Conservation (phyloP, 441 rosid species). For the Croton laevigatus region DNA sequence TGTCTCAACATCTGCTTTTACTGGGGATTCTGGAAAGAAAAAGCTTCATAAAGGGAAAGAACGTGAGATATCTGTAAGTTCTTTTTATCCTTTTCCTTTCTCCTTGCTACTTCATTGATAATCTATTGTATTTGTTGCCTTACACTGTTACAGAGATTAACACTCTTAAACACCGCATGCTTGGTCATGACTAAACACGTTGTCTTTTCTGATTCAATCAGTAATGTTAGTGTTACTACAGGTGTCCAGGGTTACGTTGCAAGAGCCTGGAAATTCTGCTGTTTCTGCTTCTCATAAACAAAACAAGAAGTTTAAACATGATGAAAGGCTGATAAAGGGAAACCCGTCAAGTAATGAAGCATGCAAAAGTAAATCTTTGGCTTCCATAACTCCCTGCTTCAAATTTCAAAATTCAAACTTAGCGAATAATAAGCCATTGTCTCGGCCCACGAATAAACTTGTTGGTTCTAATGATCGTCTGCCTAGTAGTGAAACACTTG, state of each 20-base stretch:
- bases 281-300: slow-evolving; percentile 34
- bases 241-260: slow-evolving; percentile 32
- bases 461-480: slow-evolving; percentile 21
- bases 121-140: background rate
- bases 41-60: slow-evolving; percentile 61
- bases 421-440: slow-evolving; percentile 46
- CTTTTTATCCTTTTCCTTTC: slow-evolving; percentile 15
- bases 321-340: slow-evolving; percentile 52
- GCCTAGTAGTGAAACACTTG: background rate
- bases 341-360: slow-evolving; percentile 48
- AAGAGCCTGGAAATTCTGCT: slow-evolving; percentile 29
- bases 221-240: slow-evolving; percentile 20
- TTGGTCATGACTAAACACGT: background rate
- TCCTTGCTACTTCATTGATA: background rate
- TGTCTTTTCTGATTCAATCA: slow-evolving; percentile 18
- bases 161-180: background rate
- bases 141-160: background rate
- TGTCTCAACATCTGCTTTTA: slow-evolving; percentile 47
- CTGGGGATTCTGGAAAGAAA: slow-evolving; percentile 54
- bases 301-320: slow-evolving; percentile 38
- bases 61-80: slow-evolving; percentile 49
- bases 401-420: slow-evolving; percentile 36
- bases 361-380: slow-evolving; percentile 29
- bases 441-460: slow-evolving; percentile 32
- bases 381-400: slow-evolving; percentile 40